These are phyloP conservation scores for Diplogelasinospora grovesii DNA, from an alignment of 495 filamentous ascomycete genomes.

Conservation along the genomic window DNA sequence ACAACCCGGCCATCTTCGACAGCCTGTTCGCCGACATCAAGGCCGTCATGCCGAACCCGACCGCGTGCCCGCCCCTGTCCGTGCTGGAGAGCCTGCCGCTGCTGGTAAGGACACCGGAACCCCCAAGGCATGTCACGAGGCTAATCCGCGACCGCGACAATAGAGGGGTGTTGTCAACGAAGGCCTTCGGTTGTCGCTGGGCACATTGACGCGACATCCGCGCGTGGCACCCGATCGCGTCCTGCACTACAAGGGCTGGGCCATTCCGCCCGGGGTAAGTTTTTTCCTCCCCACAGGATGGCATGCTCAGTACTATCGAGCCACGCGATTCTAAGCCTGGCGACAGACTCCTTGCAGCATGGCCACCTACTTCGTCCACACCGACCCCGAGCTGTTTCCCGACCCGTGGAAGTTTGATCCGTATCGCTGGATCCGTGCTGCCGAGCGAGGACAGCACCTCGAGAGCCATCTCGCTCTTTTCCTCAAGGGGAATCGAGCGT, in stretches of 20 bases:
- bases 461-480: constrained; percentile 46
- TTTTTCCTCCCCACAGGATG: not conserved
- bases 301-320: not conserved
- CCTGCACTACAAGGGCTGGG: constrained; percentile 15
- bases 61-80: constrained; percentile 23
- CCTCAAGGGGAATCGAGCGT: constrained; percentile 39
- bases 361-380: constrained; percentile 28
- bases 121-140: too few relatives aligned
- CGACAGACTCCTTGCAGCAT: constrained; percentile 17
- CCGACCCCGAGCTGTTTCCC: constrained; percentile 38
- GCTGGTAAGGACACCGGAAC: constrained; percentile 24
- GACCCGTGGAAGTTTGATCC: constrained; percentile 42
- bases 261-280: constrained; percentile 21
- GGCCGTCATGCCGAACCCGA: constrained; percentile 18
- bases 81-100: constrained; percentile 48
- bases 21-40: constrained; percentile 27
- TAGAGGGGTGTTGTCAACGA: constrained; percentile 42
- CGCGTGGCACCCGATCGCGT: constrained; percentile 30
- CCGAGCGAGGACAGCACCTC: constrained; percentile 23
- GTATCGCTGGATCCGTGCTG: constrained; percentile 42
- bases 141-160: too few relatives aligned
- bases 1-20: constrained; percentile 19
- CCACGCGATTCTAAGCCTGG: not conserved
- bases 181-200: constrained; percentile 38
- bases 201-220: constrained; percentile 33